Evolutionary conservation across 2,329 filamentous ascomycete species (phyloP).

Genomic region (Talaromyces sp.): DNA sequence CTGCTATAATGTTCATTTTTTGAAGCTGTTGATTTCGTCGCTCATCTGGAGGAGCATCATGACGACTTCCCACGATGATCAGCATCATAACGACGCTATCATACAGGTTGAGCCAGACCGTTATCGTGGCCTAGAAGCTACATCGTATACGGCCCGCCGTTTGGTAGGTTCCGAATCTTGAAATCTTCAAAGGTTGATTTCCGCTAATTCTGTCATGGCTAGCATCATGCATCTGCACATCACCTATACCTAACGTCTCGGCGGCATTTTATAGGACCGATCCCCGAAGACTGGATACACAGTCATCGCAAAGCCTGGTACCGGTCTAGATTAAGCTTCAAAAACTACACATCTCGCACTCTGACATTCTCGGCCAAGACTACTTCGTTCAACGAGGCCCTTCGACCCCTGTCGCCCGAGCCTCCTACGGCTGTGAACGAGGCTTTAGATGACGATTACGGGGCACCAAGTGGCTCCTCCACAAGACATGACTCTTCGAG

Average conservation of each 20-base stretch:
- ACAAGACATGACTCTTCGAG: conserved; percentile 19
- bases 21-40: neutral
- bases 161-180: conserved; percentile 41
- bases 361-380: conserved; percentile 53
- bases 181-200: conserved; percentile 9
- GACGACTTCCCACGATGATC: conserved; percentile 12
- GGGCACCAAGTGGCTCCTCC: neutral
- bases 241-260: conserved; percentile 61
- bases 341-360: conserved; percentile 46
- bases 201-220: conserved; percentile 16
- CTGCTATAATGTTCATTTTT: neutral
- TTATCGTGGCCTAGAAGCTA: conserved; percentile 41
- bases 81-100: neutral
- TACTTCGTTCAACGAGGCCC: conserved; percentile 27
- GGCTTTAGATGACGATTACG: neutral
- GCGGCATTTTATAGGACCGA: conserved; percentile 63
- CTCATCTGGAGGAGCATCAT: conserved; percentile 14
- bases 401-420: neutral
- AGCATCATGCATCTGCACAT: conserved; percentile 60
- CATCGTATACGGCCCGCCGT: conserved; percentile 54
- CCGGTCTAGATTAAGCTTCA: conserved; percentile 43
- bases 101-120: conserved; percentile 21
- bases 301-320: conserved; percentile 64
- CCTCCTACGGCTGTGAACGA: neutral
- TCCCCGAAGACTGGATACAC: conserved; percentile 63